Conservation (phyloP, 2,329 filamentous ascomycete genomes). For the Hypoxylon sp. region DNA sequence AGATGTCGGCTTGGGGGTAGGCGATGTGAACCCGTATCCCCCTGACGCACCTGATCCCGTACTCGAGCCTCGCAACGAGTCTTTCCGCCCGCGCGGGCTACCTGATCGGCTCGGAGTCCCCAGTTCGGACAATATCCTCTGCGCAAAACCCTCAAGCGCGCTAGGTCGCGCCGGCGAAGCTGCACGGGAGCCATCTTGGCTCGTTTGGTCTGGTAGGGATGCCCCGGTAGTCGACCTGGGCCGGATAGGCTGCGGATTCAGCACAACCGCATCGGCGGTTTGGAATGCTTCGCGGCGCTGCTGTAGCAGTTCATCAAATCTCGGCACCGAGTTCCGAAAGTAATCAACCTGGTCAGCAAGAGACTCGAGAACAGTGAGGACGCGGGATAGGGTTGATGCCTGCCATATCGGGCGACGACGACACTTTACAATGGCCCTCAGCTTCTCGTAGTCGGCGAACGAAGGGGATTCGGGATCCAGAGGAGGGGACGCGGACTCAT, state of each 20-base stretch:
- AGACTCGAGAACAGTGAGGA: slow-evolving; percentile 71
- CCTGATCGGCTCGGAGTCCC: slow-evolving; percentile 66
- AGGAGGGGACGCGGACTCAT: slow-evolving; percentile 43
- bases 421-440: slow-evolving; percentile 66
- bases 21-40: slow-evolving; percentile 53
- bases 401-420: slow-evolving; percentile 69
- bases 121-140: slow-evolving; percentile 73
- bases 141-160: slow-evolving; percentile 72
- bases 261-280: slow-evolving; percentile 67
- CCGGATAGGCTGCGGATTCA: slow-evolving; percentile 54
- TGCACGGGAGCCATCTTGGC: slow-evolving; percentile 63
- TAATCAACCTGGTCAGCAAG: slow-evolving; percentile 73
- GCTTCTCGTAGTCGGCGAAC: slow-evolving; percentile 60
- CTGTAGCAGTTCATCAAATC: slow-evolving; percentile 80
- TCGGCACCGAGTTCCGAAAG: slow-evolving; percentile 75
- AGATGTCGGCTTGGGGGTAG: slow-evolving; percentile 55
- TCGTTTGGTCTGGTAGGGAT: slow-evolving; percentile 58
- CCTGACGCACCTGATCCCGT: slow-evolving; percentile 49
- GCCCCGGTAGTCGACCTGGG: slow-evolving; percentile 48
- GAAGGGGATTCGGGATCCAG: slow-evolving; percentile 44
- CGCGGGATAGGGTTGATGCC: slow-evolving; percentile 64
- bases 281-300: slow-evolving; percentile 75
- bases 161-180: slow-evolving; percentile 68
- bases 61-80: slow-evolving; percentile 56
- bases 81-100: slow-evolving; percentile 67